phyloP scores from a whole-genome alignment of 2,329 filamentous ascomycete species.

The Sarocladium brachiariae region DNA sequence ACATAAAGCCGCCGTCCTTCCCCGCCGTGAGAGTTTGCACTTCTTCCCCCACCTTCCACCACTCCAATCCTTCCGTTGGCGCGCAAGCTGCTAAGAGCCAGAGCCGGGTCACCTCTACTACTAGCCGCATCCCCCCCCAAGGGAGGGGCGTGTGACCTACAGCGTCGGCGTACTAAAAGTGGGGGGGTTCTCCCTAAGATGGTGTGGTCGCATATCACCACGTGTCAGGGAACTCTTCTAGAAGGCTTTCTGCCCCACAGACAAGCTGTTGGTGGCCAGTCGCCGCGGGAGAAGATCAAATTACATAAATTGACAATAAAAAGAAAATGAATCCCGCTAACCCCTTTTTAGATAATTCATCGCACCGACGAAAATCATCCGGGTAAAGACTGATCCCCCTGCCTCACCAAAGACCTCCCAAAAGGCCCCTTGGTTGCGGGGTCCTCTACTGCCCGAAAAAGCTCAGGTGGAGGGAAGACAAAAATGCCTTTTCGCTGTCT shows the following conservation, averaged over 20 bases:
- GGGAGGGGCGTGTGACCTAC: conserved; percentile 4
- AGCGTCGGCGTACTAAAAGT: not conserved
- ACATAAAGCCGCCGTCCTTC: not conserved
- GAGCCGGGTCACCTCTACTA: too few relatives aligned
- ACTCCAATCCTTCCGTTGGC: too few relatives aligned
- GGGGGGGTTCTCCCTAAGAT: not conserved
- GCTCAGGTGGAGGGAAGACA: too few relatives aligned
- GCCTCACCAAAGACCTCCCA: too few relatives aligned
- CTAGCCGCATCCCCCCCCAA: too few relatives aligned
- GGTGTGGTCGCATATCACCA: not conserved
- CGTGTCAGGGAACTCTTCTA: conserved; percentile 8
- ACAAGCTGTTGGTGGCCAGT: not conserved
- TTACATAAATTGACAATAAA: conserved; percentile 1
- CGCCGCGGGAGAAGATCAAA: not conserved
- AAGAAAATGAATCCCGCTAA: too few relatives aligned
- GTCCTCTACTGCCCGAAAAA: too few relatives aligned
- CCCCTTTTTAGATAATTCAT: too few relatives aligned
- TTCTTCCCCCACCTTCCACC: not conserved
- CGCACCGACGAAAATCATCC: not conserved
- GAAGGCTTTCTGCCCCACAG: not conserved
- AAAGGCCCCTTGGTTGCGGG: too few relatives aligned
- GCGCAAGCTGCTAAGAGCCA: too few relatives aligned
- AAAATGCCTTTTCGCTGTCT: too few relatives aligned
- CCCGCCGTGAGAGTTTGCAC: conserved; percentile 1
- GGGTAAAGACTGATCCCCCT: not conserved